phyloP scores from a whole-genome alignment of 441 rosid species.

The Hura crepitans region DNA sequence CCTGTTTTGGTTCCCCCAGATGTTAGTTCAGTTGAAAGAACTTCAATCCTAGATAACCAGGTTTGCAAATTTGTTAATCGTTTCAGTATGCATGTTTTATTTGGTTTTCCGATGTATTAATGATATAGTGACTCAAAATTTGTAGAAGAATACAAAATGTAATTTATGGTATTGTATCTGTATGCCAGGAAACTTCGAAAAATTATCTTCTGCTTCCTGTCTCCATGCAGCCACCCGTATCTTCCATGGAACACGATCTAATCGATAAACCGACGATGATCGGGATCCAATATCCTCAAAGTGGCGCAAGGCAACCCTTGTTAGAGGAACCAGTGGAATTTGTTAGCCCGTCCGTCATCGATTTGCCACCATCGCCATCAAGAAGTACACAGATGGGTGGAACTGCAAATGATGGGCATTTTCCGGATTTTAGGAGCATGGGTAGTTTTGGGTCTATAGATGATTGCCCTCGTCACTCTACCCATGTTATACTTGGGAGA shows the following conservation, averaged over 20 bases:
- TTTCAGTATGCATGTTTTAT: neutral
- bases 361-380: too few relatives aligned
- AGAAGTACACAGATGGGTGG: too few relatives aligned
- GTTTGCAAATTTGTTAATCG: slow-evolving; percentile 17
- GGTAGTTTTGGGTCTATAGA: too few relatives aligned
- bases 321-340: too few relatives aligned
- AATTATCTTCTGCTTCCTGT: neutral
- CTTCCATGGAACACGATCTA: too few relatives aligned
- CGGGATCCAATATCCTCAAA: too few relatives aligned
- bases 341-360: too few relatives aligned
- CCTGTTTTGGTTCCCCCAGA: slow-evolving; percentile 14
- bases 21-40: neutral
- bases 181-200: neutral
- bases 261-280: too few relatives aligned
- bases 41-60: slow-evolving; percentile 16
- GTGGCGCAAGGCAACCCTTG: too few relatives aligned
- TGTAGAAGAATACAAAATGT: neutral
- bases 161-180: neutral
- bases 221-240: slow-evolving; percentile 6
- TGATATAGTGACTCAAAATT: neutral
- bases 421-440: too few relatives aligned
- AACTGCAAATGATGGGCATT: too few relatives aligned
- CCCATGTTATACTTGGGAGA: slow-evolving; percentile 9
- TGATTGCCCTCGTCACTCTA: neutral
- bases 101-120: neutral